A percentile compares a stretch with the other conserved stretches of the same genome.
phyloP scores from a whole-genome alignment of 2,329 filamentous ascomycete species.

The Trichoderma semiorbis region DNA sequence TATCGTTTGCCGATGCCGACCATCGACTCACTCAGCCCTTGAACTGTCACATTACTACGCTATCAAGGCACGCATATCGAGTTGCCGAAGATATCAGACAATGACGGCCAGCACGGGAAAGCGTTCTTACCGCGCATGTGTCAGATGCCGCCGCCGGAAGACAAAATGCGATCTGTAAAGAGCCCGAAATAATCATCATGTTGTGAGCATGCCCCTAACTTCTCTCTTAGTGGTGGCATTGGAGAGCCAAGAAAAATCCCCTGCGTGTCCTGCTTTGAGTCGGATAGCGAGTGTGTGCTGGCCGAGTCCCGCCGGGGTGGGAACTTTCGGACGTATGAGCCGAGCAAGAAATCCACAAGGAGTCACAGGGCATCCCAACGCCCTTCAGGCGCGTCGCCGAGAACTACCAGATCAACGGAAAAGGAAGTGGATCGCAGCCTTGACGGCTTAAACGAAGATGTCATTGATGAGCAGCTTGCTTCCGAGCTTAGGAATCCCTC shows the following conservation, averaged over 20 bases:
- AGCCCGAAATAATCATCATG: not conserved
- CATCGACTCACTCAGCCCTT: not conserved
- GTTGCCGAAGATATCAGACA: not conserved
- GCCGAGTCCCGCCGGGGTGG: not conserved
- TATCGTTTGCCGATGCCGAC: not conserved
- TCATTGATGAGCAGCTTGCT: not conserved
- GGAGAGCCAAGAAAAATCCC: not conserved
- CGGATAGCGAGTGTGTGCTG: not conserved
- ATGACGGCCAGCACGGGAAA: conserved; percentile 7
- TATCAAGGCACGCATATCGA: not conserved
- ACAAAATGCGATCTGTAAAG: conserved; percentile 8
- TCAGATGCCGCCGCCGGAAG: conserved; percentile 1
- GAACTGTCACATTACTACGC: not conserved
- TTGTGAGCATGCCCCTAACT: not conserved
- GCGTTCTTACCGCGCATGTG: conserved; percentile 2
- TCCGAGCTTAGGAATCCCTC: conserved; percentile 2
- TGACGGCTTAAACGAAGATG: not conserved
- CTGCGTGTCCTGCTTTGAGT: not conserved
- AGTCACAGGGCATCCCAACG: not conserved
- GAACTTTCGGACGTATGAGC: not conserved
- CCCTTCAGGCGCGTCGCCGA: not conserved
- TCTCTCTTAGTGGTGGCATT: not conserved
- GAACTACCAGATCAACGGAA: not conserved
- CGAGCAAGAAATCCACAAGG: not conserved
- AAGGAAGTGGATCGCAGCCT: not conserved